phyloP scores from a whole-genome alignment of 306 rosid genomes.

The Acmispon strigosus region DNA sequence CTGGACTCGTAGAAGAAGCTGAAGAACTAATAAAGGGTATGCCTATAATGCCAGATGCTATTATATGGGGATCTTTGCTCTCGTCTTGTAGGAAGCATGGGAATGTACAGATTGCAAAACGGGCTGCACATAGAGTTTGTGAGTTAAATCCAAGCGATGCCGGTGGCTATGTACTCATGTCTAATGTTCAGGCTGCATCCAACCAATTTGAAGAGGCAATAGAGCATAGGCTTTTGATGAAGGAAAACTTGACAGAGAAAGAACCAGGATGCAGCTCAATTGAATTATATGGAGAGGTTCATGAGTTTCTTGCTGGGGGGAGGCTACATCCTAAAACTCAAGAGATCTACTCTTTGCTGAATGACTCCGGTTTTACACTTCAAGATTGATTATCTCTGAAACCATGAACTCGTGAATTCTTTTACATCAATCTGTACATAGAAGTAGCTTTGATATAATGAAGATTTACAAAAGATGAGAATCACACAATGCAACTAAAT shows the following conservation, averaged over 20 bases:
- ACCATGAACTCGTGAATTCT: background rate
- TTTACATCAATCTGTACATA: background rate
- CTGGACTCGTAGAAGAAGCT: slow-evolving; percentile 70
- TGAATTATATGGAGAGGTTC: slow-evolving; percentile 71
- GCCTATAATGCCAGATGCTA: slow-evolving; percentile 56
- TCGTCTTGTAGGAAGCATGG: slow-evolving; percentile 65
- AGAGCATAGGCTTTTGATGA: slow-evolving; percentile 62
- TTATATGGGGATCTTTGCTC: slow-evolving; percentile 85
- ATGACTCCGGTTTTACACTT: slow-evolving; percentile 22
- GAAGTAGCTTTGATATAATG: background rate
- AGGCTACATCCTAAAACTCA: slow-evolving; percentile 48
- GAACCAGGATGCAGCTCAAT: slow-evolving; percentile 89
- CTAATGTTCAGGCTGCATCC: slow-evolving; percentile 55
- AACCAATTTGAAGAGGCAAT: slow-evolving; percentile 54
- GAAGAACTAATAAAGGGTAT: slow-evolving; percentile 49
- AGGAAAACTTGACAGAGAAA: slow-evolving; percentile 46
- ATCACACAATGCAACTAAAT: background rate
- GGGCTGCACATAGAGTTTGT: slow-evolving; percentile 51
- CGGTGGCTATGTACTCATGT: slow-evolving; percentile 63
- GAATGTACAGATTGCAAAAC: slow-evolving; percentile 50
- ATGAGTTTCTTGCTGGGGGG: slow-evolving; percentile 74
- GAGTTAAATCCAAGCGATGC: slow-evolving; percentile 64
- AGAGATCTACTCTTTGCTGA: slow-evolving; percentile 59
- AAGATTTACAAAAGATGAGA: background rate
- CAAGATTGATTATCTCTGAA: background rate